Evolutionary conservation across 768 basidiomycete species (phyloP), one percentile per base, ranked within the genome.

Genomic region (Russula ochroleuca): DNA sequence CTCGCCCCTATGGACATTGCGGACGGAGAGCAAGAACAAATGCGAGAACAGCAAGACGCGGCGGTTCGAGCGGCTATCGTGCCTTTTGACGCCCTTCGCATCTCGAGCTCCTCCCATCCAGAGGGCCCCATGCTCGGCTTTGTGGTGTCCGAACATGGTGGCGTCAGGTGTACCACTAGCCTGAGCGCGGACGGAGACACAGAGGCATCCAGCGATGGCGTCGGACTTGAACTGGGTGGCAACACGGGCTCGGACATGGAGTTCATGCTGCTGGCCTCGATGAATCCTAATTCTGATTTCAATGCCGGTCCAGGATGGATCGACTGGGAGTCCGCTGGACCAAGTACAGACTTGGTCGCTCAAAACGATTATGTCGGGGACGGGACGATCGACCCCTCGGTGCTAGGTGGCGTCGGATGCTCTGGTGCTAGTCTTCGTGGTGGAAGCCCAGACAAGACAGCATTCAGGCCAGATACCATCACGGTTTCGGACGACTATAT

Each of bases 341-440:
- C 37, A 23, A 40, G 40, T 49, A 38, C 35, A 11, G 28, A 23
- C 23, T 37, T 45, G 21, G 43, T 10, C 6, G 15, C 19, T n/a
- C 43, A 25, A 14, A 25, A 38, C 6, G 64, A 65, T 35, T 52
- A 61, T 15, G 41, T 37, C 9, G 67, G 67, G 1, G 48, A 66
- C 7, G 63, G 66, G 13, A 68, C 67, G 41, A 68, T 68, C 23
- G 64, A 62, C 41, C 67, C 67, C 1, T 61, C 67, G 4, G 37
- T 68, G 2, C 67, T 68, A 7, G 57, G 60, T 23, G 51, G 63
- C 0, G 11, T 17, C 8, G 15, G 50, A 0, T 25, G 10, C 25
- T 23, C 2, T 17, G 23, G 0, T 41, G 5, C 17, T 41, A 55
- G 31, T 28, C 43, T 6, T 7, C 38, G 38, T 57, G 48, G 35